Conservation (phyloP, 176 grass and related monocot genomes). For the Musa beccarii region DNA sequence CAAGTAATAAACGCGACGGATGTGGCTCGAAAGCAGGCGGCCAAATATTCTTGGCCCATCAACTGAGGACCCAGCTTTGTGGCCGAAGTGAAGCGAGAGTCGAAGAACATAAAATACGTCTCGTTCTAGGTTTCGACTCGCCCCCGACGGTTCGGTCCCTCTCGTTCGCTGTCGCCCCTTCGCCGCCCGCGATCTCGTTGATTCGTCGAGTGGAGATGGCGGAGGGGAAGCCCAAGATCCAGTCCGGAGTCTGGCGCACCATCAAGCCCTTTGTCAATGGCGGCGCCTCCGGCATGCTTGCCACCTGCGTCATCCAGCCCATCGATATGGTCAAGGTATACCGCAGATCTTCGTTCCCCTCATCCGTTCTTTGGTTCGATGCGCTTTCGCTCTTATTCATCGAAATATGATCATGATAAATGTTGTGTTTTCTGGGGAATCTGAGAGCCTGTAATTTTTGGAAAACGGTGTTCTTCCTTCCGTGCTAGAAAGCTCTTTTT, state of each 20-base stretch:
- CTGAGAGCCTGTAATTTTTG: no score
- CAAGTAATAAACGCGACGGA: no score
- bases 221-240: slow-evolving; percentile 10
- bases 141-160: not conserved
- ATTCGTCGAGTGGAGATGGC: not conserved
- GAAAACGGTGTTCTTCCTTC: no score
- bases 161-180: not conserved
- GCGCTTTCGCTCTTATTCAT: not conserved
- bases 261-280: slow-evolving; percentile 89
- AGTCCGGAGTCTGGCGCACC: slow-evolving; percentile 40
- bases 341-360: not conserved
- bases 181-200: not conserved
- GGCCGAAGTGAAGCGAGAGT: not conserved
- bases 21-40: not conserved
- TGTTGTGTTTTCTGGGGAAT: no score
- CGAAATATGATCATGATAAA: no score
- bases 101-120: not conserved
- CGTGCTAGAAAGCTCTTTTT: not conserved
- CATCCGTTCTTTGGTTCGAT: not conserved
- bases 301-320: slow-evolving; percentile 96
- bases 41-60: not conserved
- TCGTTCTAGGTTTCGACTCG: not conserved
- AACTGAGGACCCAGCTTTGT: not conserved
- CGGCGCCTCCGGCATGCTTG: slow-evolving; percentile 90
- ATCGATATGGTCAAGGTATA: slow-evolving; percentile 97